Conservation (phyloP, 345 rosid genomes). For the Bruguiera gymnorhiza region DNA sequence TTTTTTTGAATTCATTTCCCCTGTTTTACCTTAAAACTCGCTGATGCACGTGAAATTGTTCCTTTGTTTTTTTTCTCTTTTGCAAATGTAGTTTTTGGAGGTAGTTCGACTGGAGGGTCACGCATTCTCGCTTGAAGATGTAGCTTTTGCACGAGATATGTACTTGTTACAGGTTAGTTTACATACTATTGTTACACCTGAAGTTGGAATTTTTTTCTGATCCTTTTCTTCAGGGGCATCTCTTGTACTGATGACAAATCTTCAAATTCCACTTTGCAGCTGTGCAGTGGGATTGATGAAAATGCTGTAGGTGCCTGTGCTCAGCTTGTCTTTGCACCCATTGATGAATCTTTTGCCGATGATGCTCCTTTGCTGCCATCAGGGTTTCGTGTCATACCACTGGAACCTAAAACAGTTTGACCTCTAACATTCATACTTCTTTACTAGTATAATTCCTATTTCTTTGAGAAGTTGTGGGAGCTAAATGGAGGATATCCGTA, state of each 20-base stretch:
- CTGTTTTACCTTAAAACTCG: neutral
- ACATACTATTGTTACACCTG: neutral
- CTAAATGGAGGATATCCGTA: too few relatives aligned
- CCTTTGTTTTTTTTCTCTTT: neutral
- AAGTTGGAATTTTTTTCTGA: neutral
- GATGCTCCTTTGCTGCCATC: slow-evolving; percentile 92
- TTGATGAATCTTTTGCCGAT: slow-evolving; percentile 92
- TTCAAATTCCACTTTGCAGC: slow-evolving; percentile 36
- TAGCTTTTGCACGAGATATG: slow-evolving; percentile 86
- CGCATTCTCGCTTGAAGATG: slow-evolving; percentile 81
- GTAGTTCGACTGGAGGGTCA: slow-evolving; percentile 91
- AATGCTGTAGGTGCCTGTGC: slow-evolving; percentile 89
- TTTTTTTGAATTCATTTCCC: neutral
- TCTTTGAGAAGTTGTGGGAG: neutral
- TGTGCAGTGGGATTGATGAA: slow-evolving; percentile 88
- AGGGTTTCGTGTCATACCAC: slow-evolving; percentile 86
- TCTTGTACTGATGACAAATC: slow-evolving; percentile 1
- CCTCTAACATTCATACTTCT: neutral
- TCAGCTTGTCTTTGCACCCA: slow-evolving; percentile 94
- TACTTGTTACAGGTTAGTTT: slow-evolving; percentile 73
- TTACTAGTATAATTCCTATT: neutral
- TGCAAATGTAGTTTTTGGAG: slow-evolving; percentile 60
- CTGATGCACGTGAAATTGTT: neutral
- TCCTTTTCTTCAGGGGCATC: neutral
- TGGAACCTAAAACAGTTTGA: slow-evolving; percentile 70